Evolutionary conservation across 2,329 filamentous ascomycete species (phyloP), one percentile per base, ranked within the genome.

Genomic region (Aspergillus texensis): DNA sequence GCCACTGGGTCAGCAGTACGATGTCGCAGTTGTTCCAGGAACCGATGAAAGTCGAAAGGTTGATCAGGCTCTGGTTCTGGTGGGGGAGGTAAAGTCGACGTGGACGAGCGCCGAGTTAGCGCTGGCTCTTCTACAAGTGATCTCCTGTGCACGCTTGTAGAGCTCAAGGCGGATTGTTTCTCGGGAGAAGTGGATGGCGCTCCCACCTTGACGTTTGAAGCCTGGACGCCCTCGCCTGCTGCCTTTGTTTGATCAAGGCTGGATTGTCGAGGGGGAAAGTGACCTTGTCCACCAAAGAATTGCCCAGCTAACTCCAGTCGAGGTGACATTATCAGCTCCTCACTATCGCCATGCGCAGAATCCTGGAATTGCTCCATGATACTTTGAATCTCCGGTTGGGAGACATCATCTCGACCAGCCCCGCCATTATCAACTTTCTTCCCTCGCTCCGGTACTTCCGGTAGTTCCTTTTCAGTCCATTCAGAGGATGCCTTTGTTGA

Each of bases 1-100:
- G 96, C 96, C 2, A 99, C 94, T 1, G 96, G 95, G 72, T 99
- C 96, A n/a, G 95, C 96, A 62, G 96, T 97, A 68, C 94, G 92
- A 79, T 99, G 95, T 64, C 95, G 90, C 36, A 99, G 83, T 78
- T 99, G 95, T 77, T 98, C 95, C 54, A 99, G 83, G 75, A 99
- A 99, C 19, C 95, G 88, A 78, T 99, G 95, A 72, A 99, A 99
- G 79, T 99, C 95, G 71, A 99, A 99, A 0, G 94, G 93, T 32
- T 96, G 86, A 53, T 91, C 86, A 9, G 94, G 90, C 75, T 98
- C 95, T 0, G 91, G 91, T 63, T 91, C 90, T 0, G 91, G 91
- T 9, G 88, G 90, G 9, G 90, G 90, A 16, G 88, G 89, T 11
- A 74, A 63, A 16, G 74, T 77, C 3, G 78, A 78, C 32, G 74